Evolutionary conservation across 306 rosid genomes (phyloP), one percentile per base, ranked within the genome.

Genomic region (Dryas alaskensis): DNA sequence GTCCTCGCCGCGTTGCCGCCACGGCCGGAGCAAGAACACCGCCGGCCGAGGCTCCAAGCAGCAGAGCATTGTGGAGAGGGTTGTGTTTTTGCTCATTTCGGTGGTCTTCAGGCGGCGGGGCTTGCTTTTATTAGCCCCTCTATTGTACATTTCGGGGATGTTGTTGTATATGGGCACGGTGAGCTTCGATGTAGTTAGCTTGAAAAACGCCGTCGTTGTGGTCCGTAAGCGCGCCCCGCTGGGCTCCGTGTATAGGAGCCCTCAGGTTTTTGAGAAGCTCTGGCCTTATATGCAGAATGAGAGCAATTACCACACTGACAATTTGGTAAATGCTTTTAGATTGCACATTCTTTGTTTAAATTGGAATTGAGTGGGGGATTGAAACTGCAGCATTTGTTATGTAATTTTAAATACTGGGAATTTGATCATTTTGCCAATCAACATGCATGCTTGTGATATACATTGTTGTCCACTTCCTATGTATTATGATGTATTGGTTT

Each of bases 91-190:
- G 58, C 40, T 91, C 37, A 79, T 93, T 62, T 88, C 97, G 59
- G 90, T 87, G 43, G 89, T 89, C 76, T 92, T 88, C 48, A 80
- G 84, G 79, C 78, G 92, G 70, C 78, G 92, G 51, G 98, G 96
- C 59, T 69, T 94, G 82, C 94, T 94, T 27, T 70, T 94, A 59
- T 90, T 91, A 39, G 97, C 98, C 17, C 98, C 98, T 0, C 59
- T 94, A 65, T 72, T 94, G 86, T 94, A 94, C 79, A 89, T 94
- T 72, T 81, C 95, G 1, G 96, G 91, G 25, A 94, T 94, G 97
- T 59, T 94, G 60, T 52, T 94, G 87, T 94, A 89, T 62, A 94
- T 94, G 98, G 94, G 94, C 31, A 81, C 97, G 1, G 77, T 94
- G 73, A 88, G 80, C 76, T 94, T 94, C 60, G 96, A 94, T 65